Conservation (phyloP, 2,329 filamentous ascomycete species). For the Penicillium paneum region DNA sequence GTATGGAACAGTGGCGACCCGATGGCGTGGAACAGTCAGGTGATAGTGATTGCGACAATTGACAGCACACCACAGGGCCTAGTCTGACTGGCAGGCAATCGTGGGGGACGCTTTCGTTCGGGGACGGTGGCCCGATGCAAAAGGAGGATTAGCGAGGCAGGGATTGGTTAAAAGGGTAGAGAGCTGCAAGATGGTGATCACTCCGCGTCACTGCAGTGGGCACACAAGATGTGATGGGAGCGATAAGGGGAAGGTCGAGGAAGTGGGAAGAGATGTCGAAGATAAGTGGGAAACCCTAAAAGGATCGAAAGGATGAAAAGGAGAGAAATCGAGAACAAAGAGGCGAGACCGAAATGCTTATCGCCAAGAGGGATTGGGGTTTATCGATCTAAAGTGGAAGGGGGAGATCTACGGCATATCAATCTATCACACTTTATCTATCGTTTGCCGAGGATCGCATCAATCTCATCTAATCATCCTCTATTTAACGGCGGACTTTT, state of each 20-base stretch:
- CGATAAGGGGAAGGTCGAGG: not conserved
- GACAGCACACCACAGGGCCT: constrained; percentile 18
- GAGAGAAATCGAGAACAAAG: constrained; percentile 6
- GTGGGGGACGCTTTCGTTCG: constrained; percentile 5
- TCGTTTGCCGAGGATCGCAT: constrained; percentile 4
- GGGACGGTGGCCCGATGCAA: constrained; percentile 4
- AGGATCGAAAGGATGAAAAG: constrained; percentile 1
- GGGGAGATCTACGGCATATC: constrained; percentile 26
- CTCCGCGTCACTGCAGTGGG: constrained; percentile 8
- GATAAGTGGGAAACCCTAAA: not conserved
- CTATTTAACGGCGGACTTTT: not conserved
- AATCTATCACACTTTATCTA: constrained; percentile 27
- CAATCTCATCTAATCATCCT: constrained; percentile 26
- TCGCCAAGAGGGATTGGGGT: constrained; percentile 15
- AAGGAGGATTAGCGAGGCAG: constrained; percentile 7
- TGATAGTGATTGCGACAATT: constrained; percentile 23
- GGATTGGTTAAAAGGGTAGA: constrained; percentile 19
- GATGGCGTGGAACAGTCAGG: constrained; percentile 19
- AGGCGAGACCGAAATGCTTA: constrained; percentile 8
- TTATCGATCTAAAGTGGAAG: constrained; percentile 27
- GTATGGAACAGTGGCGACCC: constrained; percentile 19
- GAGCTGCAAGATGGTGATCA: constrained; percentile 23
- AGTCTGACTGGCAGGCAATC: constrained; percentile 13
- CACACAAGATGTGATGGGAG: constrained; percentile 4
- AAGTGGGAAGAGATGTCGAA: not conserved